A percentile compares a stretch with the other conserved stretches of the same genome.
These are phyloP conservation scores for Camellia lanceoleosa DNA, from an alignment of 148 eudicot genomes.

Conservation along the genomic window DNA sequence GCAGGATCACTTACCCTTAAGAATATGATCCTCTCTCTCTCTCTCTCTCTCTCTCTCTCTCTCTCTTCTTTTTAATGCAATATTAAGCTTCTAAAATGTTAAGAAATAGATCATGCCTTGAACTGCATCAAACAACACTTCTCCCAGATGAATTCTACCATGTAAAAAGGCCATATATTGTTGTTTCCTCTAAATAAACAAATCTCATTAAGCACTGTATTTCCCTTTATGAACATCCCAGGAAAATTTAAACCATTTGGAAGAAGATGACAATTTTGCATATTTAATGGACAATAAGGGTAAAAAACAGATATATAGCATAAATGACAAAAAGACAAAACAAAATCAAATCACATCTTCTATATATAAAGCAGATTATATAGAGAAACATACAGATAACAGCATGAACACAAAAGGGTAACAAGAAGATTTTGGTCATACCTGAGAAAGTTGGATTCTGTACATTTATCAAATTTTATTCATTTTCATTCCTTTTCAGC, in stretches of 20 bases:
- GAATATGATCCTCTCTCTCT: too few relatives aligned
- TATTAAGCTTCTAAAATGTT: too few relatives aligned
- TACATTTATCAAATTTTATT: neutral
- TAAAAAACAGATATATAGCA: neutral
- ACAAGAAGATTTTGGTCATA: neutral
- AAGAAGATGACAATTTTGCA: neutral
- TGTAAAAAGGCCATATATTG: too few relatives aligned
- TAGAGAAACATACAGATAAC: neutral
- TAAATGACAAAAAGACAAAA: neutral
- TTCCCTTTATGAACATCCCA: neutral
- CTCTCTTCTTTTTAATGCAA: too few relatives aligned
- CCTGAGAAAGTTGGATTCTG: slow-evolving; percentile 10
- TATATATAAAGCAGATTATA: too few relatives aligned
- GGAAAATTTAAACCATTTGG: too few relatives aligned
- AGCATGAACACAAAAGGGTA: neutral
- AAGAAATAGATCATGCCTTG: too few relatives aligned
- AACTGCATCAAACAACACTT: too few relatives aligned
- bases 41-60: too few relatives aligned
- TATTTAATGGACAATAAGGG: neutral
- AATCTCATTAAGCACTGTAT: neutral
- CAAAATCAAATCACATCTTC: neutral
- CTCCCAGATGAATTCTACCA: neutral
- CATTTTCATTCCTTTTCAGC: neutral
- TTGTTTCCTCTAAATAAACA: neutral
- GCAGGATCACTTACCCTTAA: too few relatives aligned